Evolutionary conservation across 495 filamentous ascomycete species (phyloP).

Genomic region (Letharia lupina): DNA sequence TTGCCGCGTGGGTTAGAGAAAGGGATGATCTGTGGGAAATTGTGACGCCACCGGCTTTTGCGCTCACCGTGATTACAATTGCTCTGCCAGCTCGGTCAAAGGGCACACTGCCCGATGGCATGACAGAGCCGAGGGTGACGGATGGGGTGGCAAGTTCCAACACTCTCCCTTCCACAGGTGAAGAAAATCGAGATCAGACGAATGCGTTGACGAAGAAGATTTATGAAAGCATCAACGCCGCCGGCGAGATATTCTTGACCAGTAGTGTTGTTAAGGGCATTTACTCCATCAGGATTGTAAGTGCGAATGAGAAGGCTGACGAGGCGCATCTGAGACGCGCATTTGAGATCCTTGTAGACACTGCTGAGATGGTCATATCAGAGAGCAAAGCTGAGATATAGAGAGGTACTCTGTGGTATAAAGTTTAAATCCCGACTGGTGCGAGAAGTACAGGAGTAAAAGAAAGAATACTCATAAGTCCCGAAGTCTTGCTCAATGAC

Average conservation of each 20-base stretch:
- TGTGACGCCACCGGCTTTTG: conserved; percentile 66
- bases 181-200: conserved; percentile 35
- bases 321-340: conserved; percentile 63
- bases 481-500: too few species aligned
- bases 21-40: conserved; percentile 72
- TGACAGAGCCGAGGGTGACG: conserved; percentile 14
- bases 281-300: conserved; percentile 76
- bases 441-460: too few species aligned
- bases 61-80: conserved; percentile 68
- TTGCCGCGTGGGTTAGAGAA: conserved; percentile 48
- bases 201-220: conserved; percentile 69
- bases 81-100: conserved; percentile 28
- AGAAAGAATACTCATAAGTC: too few species aligned
- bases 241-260: conserved; percentile 78
- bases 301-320: conserved; percentile 58
- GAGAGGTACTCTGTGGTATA: too few species aligned
- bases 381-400: neutral
- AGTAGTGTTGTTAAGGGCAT: conserved; percentile 65
- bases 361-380: conserved; percentile 36
- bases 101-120: neutral
- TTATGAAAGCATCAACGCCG: conserved; percentile 65
- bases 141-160: conserved; percentile 13
- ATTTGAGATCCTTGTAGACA: conserved; percentile 68
- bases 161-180: neutral
- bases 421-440: too few species aligned